These are phyloP conservation scores for Tilletia indica DNA, from an alignment of 1,284 basidiomycete genomes.

Conservation along the genomic window DNA sequence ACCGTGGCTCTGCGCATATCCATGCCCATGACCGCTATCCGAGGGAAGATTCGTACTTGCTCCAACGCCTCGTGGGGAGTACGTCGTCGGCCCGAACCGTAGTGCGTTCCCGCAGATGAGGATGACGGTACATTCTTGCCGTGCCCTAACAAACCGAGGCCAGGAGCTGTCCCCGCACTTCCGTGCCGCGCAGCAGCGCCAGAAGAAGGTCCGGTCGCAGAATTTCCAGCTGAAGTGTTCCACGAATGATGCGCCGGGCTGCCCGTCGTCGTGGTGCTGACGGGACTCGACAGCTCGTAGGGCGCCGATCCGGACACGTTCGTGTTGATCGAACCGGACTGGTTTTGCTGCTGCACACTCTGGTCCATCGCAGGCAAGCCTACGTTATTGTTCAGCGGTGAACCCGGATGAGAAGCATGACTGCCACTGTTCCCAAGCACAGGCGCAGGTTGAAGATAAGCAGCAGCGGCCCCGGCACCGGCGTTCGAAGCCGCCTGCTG, in stretches of 20 bases:
- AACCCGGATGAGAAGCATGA: constrained; percentile 7
- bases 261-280: constrained; percentile 87
- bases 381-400: not conserved
- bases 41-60: constrained; percentile 70
- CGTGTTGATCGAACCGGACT: not conserved
- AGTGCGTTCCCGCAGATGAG: not conserved
- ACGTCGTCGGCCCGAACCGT: not conserved
- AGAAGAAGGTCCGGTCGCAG: too few species aligned
- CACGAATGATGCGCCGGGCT: constrained; percentile 67
- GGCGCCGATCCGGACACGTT: constrained; percentile 74
- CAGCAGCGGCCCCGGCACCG: not conserved
- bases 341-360: constrained; percentile 57
- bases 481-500: not conserved
- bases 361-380: constrained; percentile 71
- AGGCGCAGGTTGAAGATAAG: not conserved
- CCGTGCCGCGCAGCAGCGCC: not conserved
- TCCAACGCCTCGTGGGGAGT: not conserved
- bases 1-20: constrained; percentile 1
- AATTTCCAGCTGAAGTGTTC: not conserved
- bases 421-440: not conserved
- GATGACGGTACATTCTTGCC: constrained; percentile 3
- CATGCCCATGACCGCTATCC: constrained; percentile 72
- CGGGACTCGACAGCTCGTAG: constrained; percentile 85
- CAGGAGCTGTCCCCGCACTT: too few species aligned
- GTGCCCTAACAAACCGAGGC: not conserved